Evolutionary conservation across 495 filamentous ascomycete genomes (phyloP).

Genomic region (Hypoxylon fuscum): DNA sequence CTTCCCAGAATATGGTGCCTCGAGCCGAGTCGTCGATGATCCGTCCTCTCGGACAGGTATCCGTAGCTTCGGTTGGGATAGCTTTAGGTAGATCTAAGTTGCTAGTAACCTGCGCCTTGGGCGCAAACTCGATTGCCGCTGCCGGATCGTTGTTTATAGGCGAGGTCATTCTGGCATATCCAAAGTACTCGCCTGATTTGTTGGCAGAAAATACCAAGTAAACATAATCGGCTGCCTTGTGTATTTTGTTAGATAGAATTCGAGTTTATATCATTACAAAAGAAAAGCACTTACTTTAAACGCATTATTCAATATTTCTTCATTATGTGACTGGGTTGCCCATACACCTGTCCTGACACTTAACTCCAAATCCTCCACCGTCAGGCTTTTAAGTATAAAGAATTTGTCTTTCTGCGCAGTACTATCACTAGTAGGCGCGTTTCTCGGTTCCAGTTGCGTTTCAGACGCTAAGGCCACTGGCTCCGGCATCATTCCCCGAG

Average conservation of each 20-base stretch:
- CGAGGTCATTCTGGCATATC: conserved; percentile 92
- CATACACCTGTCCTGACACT: conserved; percentile 88
- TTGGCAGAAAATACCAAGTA: conserved; percentile 97
- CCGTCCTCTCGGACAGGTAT: conserved; percentile 81
- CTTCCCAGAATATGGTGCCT: conserved; percentile 98
- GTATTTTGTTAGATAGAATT: conserved; percentile 16
- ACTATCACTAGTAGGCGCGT: conserved; percentile 17
- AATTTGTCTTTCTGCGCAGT: conserved; percentile 70
- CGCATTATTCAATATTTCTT: conserved; percentile 81
- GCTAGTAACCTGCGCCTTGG: conserved; percentile 64
- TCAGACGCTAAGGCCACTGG: conserved; percentile 26
- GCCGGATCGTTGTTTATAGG: conserved; percentile 79
- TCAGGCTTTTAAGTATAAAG: conserved; percentile 94
- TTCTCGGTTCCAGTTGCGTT: conserved; percentile 19
- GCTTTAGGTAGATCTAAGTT: conserved; percentile 73
- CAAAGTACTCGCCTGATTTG: conserved; percentile 98
- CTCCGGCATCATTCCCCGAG: conserved; percentile 28
- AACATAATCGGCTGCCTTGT: conserved; percentile 82
- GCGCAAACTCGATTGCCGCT: conserved; percentile 70
- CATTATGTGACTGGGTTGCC: conserved; percentile 96
- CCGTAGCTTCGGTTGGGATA: conserved; percentile 81
- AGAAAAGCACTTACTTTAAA: conserved; percentile 70
- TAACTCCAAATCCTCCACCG: conserved; percentile 91
- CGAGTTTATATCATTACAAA: neutral
- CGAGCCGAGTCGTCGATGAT: conserved; percentile 94